Conservation (phyloP, 768 basidiomycete species). For the Boletus barrowsii region DNA sequence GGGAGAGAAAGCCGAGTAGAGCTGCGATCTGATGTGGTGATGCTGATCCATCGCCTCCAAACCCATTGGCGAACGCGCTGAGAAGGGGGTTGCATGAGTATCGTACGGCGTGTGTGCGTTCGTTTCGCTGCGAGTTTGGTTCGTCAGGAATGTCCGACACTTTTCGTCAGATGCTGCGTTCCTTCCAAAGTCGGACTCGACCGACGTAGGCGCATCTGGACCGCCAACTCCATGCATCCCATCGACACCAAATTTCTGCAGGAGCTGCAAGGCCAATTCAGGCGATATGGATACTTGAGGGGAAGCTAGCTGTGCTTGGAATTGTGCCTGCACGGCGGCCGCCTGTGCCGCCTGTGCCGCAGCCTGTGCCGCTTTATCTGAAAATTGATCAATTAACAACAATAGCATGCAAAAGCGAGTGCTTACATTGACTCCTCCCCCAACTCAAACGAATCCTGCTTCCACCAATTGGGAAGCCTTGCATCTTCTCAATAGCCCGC, state of each 20-base stretch:
- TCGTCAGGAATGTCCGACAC: conserved; percentile 17
- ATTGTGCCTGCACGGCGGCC: conserved; percentile 57
- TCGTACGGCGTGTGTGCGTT: conserved; percentile 20
- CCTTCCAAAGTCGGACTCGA: conserved; percentile 14
- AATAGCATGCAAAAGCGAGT: neutral
- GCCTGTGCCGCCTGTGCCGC: conserved; percentile 82
- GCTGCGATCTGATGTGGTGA: conserved; percentile 19
- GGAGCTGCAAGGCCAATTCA: conserved; percentile 60
- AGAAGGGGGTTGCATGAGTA: conserved; percentile 17
- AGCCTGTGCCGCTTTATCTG: conserved; percentile 89
- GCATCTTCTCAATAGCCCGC: conserved; percentile 93
- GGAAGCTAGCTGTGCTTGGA: conserved; percentile 34
- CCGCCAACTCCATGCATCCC: conserved; percentile 32
- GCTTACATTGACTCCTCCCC: conserved; percentile 86
- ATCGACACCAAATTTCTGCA: conserved; percentile 53
- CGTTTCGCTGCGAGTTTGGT: conserved; percentile 19
- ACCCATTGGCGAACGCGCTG: conserved; percentile 12
- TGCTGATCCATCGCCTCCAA: conserved; percentile 16
- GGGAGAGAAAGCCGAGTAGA: conserved; percentile 53
- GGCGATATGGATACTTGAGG: conserved; percentile 40
- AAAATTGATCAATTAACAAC: conserved; percentile 2
- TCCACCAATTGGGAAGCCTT: conserved; percentile 92
- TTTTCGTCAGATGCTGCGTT: conserved; percentile 24
- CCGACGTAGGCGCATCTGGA: conserved; percentile 7
- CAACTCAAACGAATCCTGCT: conserved; percentile 89